Percentiles rank a stretch among this genome's conserved stretches.
Conservation (phyloP, 2,329 filamentous ascomycete species). For the Penicillium sp. region DNA sequence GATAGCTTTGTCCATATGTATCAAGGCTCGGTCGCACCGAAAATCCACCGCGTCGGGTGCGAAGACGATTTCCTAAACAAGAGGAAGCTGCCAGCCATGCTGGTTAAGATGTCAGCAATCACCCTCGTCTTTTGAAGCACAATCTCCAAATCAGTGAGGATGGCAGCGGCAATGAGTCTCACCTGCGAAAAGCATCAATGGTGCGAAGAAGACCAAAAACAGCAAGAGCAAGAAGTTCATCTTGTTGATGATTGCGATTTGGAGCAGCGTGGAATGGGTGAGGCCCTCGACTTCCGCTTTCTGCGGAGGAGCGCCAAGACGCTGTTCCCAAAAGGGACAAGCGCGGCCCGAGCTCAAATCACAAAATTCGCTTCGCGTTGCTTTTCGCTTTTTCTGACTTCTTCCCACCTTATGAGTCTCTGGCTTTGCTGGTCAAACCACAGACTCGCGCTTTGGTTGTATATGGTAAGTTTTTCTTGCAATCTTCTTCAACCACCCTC, state of each 20-base stretch:
- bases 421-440: slow-evolving; percentile 35
- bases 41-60: slow-evolving; percentile 50
- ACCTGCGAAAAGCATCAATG: slow-evolving; percentile 41
- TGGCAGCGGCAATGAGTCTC: slow-evolving; percentile 15
- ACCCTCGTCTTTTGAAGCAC: neutral
- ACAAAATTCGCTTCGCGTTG: slow-evolving; percentile 23
- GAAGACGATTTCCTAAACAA: slow-evolving; percentile 57
- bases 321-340: slow-evolving; percentile 16
- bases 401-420: slow-evolving; percentile 17
- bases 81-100: slow-evolving; percentile 58
- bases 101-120: slow-evolving; percentile 28
- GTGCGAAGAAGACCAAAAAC: slow-evolving; percentile 42
- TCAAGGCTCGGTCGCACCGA: slow-evolving; percentile 46
- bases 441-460: slow-evolving; percentile 19
- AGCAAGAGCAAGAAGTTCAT: slow-evolving; percentile 41
- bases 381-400: slow-evolving; percentile 12
- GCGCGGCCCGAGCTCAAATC: slow-evolving; percentile 16
- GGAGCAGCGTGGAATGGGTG: slow-evolving; percentile 9
- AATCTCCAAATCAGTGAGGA: neutral
- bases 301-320: slow-evolving; percentile 10
- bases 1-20: slow-evolving; percentile 59
- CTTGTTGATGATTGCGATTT: neutral
- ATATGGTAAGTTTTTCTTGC: slow-evolving; percentile 34
- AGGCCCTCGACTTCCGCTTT: slow-evolving; percentile 7
- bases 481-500: neutral